Conservation (phyloP, 2,329 filamentous ascomycete genomes). For the Fusarium mangiferae region DNA sequence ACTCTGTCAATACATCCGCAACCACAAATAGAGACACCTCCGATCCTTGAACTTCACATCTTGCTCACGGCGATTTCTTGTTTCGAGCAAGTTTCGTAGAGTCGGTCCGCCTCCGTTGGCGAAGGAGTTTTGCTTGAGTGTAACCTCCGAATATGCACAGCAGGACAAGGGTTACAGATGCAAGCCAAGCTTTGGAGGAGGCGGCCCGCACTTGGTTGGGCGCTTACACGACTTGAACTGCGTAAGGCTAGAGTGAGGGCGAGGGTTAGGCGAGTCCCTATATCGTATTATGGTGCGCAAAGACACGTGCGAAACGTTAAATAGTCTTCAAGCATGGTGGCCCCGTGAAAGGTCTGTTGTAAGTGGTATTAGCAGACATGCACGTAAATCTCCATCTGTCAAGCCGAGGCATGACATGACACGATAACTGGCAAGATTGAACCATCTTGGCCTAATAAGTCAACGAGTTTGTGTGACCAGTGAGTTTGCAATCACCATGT, state of each 20-base stretch:
- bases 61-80: slow-evolving; percentile 20
- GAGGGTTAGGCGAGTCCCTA: not conserved
- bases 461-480: not conserved
- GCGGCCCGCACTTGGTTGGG: slow-evolving; percentile 27
- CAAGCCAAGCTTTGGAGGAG: slow-evolving; percentile 28
- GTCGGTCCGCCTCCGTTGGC: slow-evolving; percentile 20
- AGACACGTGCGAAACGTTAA: slow-evolving; percentile 38
- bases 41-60: not conserved
- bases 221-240: slow-evolving; percentile 23
- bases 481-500: not conserved
- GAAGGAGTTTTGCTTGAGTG: slow-evolving; percentile 1
- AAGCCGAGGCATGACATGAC: slow-evolving; percentile 4
- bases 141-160: slow-evolving; percentile 13
- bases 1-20: slow-evolving; percentile 12
- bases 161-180: slow-evolving; percentile 11
- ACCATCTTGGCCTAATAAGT: not conserved
- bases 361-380: not conserved
- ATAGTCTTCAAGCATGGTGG: slow-evolving; percentile 18
- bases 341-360: not conserved
- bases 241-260: slow-evolving; percentile 5
- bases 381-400: slow-evolving; percentile 8
- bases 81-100: slow-evolving; percentile 7
- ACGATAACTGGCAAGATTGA: not conserved
- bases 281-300: slow-evolving; percentile 4
- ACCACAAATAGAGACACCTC: slow-evolving; percentile 1